phyloP scores from a whole-genome alignment of 2,329 filamentous ascomycete species.

The Colletotrichum australisinense region DNA sequence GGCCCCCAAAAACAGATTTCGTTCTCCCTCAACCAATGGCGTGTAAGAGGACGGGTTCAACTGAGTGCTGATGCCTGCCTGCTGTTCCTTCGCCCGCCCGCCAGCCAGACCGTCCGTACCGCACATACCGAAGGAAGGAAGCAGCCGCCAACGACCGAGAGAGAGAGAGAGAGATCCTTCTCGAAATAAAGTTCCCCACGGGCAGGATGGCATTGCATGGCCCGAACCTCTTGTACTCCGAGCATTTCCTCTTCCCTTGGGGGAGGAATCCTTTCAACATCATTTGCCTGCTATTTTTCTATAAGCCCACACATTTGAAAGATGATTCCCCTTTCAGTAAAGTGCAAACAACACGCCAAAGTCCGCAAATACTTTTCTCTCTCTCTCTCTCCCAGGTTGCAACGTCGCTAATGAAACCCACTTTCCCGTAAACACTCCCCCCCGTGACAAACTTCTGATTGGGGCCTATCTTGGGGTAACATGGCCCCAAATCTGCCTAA shows the following conservation, averaged over 20 bases:
- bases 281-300: neutral
- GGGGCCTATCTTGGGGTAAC: neutral
- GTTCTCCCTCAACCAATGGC: slow-evolving; percentile 19
- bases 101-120: too few relatives aligned
- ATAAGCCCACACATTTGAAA: neutral
- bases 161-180: neutral
- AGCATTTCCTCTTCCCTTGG: neutral
- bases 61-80: neutral
- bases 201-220: neutral
- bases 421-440: neutral
- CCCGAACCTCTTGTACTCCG: neutral
- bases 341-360: neutral
- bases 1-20: slow-evolving; percentile 3
- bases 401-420: neutral
- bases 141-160: neutral
- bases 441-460: neutral
- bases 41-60: slow-evolving; percentile 24
- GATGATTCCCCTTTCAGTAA: slow-evolving; percentile 18
- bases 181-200: slow-evolving; percentile 18
- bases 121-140: neutral
- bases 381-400: neutral
- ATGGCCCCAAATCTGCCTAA: slow-evolving; percentile 20
- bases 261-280: neutral
- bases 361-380: neutral
- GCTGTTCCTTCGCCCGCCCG: neutral